Percentiles rank a stretch among this genome's conserved stretches.
Evolutionary conservation across 495 filamentous ascomycete species (phyloP).

Genomic region (Durotheca rogersii): DNA sequence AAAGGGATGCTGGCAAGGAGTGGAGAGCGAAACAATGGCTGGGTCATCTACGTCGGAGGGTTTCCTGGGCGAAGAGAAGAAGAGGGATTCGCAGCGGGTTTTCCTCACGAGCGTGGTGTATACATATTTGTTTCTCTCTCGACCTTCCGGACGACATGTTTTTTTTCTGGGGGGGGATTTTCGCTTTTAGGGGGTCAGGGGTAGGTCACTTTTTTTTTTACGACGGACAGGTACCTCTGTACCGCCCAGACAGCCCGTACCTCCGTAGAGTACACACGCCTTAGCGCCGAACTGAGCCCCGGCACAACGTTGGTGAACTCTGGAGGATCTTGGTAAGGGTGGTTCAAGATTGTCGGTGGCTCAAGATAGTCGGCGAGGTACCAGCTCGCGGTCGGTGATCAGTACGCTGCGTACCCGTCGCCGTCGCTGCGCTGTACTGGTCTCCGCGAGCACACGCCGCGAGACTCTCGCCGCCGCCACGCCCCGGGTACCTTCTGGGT

Average conservation of each 20-base stretch:
- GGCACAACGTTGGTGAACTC: neutral
- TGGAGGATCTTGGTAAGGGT: neutral
- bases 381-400: no score
- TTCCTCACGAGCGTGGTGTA: neutral
- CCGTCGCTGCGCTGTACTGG: no score
- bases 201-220: constrained; percentile 6
- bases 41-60: constrained; percentile 17
- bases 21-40: constrained; percentile 8
- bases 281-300: constrained; percentile 12
- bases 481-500: no score
- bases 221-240: neutral
- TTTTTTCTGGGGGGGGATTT: constrained; percentile 22
- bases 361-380: neutral
- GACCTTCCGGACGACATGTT: constrained; percentile 2
- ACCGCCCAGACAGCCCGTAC: no score
- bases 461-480: no score
- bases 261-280: constrained; percentile 2
- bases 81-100: constrained; percentile 9
- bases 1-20: constrained; percentile 17
- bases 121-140: constrained; percentile 8
- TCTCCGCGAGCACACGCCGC: no score
- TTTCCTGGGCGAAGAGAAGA: constrained; percentile 4
- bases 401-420: no score
- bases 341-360: neutral
- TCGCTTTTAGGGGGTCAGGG: constrained; percentile 19